Base-by-base conservation (phyloP, 345 rosid genomes). In the Physaria fendleri region DNA sequence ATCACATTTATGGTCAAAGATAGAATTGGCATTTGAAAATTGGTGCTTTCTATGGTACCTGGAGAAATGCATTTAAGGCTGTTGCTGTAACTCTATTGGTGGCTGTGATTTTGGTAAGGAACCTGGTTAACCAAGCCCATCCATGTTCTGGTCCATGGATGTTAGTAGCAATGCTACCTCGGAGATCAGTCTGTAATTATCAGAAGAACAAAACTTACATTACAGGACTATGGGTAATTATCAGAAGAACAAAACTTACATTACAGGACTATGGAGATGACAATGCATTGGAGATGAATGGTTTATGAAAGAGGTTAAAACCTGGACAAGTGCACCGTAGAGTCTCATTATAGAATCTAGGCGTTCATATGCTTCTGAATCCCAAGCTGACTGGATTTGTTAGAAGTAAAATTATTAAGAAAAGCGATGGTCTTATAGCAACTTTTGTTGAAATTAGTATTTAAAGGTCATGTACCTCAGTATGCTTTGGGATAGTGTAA, bases 401-500 rank as follows among this genome's bases (percentile, higher is more conserved):
- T 7, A 37, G 27, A 61, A 33, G 20, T 20, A 27, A n/a, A n/a
- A 37, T 27, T 28, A 20, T 15, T 18, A 52, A 12, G 15, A 27
- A 27, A 29, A 23, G 6, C 11, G 10, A 23, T 1, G 39, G 16
- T 21, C 38, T 14, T 9, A n/a, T n/a, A n/a, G n/a, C 28, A 5
- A 52, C 35, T 44, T 13, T 44, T n/a, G 17, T 40, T 22, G 56
- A 51, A 44, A 25, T 45, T 45, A n/a, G 14, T 41, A 30, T 23
- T 39, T 22, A 38, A 32, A 50, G 10, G 13, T 22, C 20, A 35
- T 17, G 68, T 56, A 92, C 98, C 95, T 88, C 46, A 48, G 80
- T 54, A 60, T 86, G 87, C 72, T 85, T 92, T 32, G 98, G 98
- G 53, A 92, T 81, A 10, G 95, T 84, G 76, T 84, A 92, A 65